Evolutionary conservation across 768 basidiomycete species (phyloP), one percentile per base, ranked within the genome.

Genomic region (Hemileccinum impolitum): DNA sequence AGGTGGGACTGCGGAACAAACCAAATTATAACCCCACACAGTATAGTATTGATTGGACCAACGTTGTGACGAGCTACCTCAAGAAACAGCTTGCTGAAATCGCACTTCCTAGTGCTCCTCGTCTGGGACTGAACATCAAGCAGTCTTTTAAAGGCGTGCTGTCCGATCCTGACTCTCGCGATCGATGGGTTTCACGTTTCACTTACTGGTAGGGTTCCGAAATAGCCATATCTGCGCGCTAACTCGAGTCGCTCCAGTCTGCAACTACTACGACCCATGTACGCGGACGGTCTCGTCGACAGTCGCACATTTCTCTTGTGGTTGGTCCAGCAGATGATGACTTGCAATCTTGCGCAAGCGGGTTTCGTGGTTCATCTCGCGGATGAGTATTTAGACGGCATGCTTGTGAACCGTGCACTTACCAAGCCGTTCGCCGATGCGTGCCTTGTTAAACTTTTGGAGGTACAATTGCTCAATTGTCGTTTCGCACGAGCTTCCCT

Each of bases 31-130:
- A 88, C 56, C 87, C 89, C 1, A 84, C 78, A 6, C 88, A 87
- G 57, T 91, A 93, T 61, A 90, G 89, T 53, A 67, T 87, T 14
- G 90, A 93, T 49, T 91, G 90, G 88, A 84, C 91, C 2, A 86
- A 81, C 58, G 77, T 89, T 8, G 79, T 93, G 28, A 90, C 87
- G 0, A 75, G 81, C 43, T 88, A 91, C 59, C 71, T 93, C 68
- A 90, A 87, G 72, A 92, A 91, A 59, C 89, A 89, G 57, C 71
- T 94, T 10, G 73, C 73, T 6, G 87, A 90, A 23, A 91, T 93
- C 47, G 80, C 80, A 11, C 72, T 93, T 23, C 90, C 91, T 2
- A 88, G 82, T 59, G 82, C 88, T 23, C 86, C 87, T 14, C 77
- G 89, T 32, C 79, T 78, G 11, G 85, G 84, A 8, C 65, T 90